Percentiles rank a stretch among this genome's conserved stretches.
Conservation (phyloP, 805 yeast genomes). For the Candida fluviatilis region DNA sequence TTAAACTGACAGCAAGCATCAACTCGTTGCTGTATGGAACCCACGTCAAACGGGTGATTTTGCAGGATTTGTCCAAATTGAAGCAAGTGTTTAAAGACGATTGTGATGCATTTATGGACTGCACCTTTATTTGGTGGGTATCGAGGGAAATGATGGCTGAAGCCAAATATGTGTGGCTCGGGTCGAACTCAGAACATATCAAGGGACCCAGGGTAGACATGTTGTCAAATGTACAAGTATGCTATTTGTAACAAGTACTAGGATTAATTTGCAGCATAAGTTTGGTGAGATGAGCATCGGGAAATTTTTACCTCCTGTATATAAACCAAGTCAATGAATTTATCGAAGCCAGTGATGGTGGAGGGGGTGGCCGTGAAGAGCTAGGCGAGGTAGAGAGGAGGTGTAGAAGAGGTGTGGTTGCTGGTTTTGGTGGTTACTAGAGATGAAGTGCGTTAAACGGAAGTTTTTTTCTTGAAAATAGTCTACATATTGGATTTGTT, state of each 20-base stretch:
- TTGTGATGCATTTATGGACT: conserved; percentile 43
- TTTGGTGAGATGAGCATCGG: conserved; percentile 12
- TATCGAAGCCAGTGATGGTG: too few species aligned
- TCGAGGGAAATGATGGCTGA: conserved; percentile 66
- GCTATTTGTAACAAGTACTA: too few species aligned
- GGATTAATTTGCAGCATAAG: too few species aligned
- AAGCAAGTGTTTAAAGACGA: conserved; percentile 44
- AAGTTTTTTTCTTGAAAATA: too few species aligned
- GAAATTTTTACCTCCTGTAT: conserved; percentile 3
- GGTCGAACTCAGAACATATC: conserved; percentile 52
- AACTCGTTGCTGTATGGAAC: conserved; percentile 34
- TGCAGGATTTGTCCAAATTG: conserved; percentile 48
- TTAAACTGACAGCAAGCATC: conserved; percentile 51
- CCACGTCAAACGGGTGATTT: conserved; percentile 54
- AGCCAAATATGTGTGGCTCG: conserved; percentile 58
- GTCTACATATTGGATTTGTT: too few species aligned
- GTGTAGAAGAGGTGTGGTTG: too few species aligned
- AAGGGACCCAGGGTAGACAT: conserved; percentile 22
- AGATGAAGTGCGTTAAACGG: too few species aligned
- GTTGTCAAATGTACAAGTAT: neutral
- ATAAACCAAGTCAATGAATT: too few species aligned
- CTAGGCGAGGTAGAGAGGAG: too few species aligned
- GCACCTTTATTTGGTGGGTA: conserved; percentile 64
- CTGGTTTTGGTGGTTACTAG: too few species aligned
- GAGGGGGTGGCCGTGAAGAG: too few species aligned